Percentiles rank a stretch among this genome's conserved stretches.
These are phyloP conservation scores for Aureobasidium musti DNA, from an alignment of 2,329 filamentous ascomycete genomes.

Conservation along the genomic window DNA sequence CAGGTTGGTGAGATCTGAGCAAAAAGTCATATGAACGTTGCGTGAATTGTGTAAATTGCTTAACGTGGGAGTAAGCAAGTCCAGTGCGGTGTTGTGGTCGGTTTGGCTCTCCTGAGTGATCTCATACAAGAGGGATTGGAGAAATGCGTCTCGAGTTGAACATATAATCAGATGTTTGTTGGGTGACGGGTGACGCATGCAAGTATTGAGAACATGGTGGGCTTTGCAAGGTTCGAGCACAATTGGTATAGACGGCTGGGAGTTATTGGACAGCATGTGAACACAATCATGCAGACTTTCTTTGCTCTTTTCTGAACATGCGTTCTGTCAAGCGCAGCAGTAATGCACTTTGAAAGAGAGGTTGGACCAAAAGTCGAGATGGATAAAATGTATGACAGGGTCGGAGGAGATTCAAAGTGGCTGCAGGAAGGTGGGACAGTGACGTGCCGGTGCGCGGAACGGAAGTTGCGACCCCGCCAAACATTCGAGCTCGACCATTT, in stretches of 20 bases:
- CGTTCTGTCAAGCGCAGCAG: background rate
- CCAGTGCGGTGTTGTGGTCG: slow-evolving; percentile 23
- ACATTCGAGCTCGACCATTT: slow-evolving; percentile 19
- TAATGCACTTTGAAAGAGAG: background rate
- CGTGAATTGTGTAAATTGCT: slow-evolving; percentile 68
- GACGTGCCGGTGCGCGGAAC: slow-evolving; percentile 1
- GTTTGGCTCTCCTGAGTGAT: slow-evolving; percentile 1
- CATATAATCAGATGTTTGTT: slow-evolving; percentile 73
- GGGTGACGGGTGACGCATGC: slow-evolving; percentile 59
- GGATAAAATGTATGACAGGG: slow-evolving; percentile 3
- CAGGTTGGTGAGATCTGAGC: slow-evolving; percentile 73
- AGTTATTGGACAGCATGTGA: background rate
- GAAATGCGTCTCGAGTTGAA: slow-evolving; percentile 64
- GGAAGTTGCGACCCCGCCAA: slow-evolving; percentile 16
- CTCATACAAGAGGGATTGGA: slow-evolving; percentile 54
- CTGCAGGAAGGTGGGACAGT: background rate
- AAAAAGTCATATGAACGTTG: slow-evolving; percentile 70
- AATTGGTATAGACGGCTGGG: slow-evolving; percentile 35
- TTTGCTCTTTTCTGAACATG: background rate
- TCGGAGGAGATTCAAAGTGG: slow-evolving; percentile 11
- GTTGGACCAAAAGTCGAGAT: background rate
- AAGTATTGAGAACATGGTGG: slow-evolving; percentile 60
- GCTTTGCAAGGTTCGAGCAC: slow-evolving; percentile 46
- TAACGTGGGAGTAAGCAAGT: slow-evolving; percentile 64
- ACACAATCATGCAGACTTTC: background rate